A percentile compares a stretch with the other conserved stretches of the same genome.
Evolutionary conservation across 768 basidiomycete genomes (phyloP).

Genomic region (Sarcodon sp.): DNA sequence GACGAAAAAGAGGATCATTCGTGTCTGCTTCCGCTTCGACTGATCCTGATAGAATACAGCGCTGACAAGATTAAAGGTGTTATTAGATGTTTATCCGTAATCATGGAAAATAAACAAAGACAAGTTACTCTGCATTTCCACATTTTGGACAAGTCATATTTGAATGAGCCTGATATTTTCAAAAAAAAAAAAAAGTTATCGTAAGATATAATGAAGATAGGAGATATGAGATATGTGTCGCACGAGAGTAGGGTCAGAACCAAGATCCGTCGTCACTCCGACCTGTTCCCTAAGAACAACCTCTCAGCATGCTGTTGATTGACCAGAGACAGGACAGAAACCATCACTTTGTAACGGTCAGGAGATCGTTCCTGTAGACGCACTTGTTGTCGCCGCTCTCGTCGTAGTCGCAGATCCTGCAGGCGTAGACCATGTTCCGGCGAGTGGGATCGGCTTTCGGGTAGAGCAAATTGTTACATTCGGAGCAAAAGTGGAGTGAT

Average conservation of each 20-base stretch:
- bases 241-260: constrained; percentile 82
- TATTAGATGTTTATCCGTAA: constrained; percentile 1
- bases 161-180: constrained; percentile 54
- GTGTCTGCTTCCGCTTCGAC: constrained; percentile 90
- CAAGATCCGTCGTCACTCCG: constrained; percentile 82
- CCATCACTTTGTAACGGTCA: constrained; percentile 80
- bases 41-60: constrained; percentile 95
- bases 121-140: constrained; percentile 68
- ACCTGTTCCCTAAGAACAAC: constrained; percentile 64
- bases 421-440: constrained; percentile 79
- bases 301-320: not conserved
- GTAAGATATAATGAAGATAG: not conserved
- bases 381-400: constrained; percentile 81
- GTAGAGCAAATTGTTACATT: constrained; percentile 93
- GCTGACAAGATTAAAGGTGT: constrained; percentile 27
- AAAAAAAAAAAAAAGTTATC: constrained; percentile 1
- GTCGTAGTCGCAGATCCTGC: constrained; percentile 80
- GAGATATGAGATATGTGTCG: constrained; percentile 10
- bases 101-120: not conserved
- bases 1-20: constrained; percentile 89
- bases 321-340: not conserved
- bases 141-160: constrained; percentile 78
- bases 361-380: constrained; percentile 87
- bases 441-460: constrained; percentile 84
- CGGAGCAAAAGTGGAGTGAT: constrained; percentile 82